Conservation (phyloP, 306 rosid species). For the Abrus pulchellus region DNA sequence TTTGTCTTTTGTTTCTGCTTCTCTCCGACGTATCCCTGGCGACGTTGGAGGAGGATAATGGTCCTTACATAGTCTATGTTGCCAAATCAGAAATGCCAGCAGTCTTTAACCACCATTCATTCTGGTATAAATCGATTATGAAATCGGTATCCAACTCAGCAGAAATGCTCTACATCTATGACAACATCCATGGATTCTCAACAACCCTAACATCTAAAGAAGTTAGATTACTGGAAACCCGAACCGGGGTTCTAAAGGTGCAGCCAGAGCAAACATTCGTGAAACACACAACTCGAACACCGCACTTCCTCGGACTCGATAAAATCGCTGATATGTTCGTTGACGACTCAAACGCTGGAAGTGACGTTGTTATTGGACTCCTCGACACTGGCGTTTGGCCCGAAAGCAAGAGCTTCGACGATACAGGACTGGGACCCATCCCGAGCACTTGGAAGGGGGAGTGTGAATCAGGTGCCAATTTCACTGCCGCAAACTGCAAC, state of each 20-base stretch:
- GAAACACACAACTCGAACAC: slow-evolving; percentile 85
- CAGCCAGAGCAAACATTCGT: slow-evolving; percentile 63
- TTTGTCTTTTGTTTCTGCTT: slow-evolving; percentile 44
- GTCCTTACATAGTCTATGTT: slow-evolving; percentile 76
- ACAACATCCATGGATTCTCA: slow-evolving; percentile 77
- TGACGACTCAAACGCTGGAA: slow-evolving; percentile 29
- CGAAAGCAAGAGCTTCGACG: slow-evolving; percentile 88
- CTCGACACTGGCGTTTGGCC: slow-evolving; percentile 90
- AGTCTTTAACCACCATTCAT: slow-evolving; percentile 61
- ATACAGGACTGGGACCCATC: slow-evolving; percentile 67
- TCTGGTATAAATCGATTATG: slow-evolving; percentile 79
- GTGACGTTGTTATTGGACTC: slow-evolving; percentile 68
- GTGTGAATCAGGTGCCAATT: slow-evolving; percentile 72
- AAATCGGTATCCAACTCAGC: slow-evolving; percentile 64
- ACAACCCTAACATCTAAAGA: slow-evolving; percentile 65
- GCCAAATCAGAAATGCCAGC: slow-evolving; percentile 75
- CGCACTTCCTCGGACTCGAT: slow-evolving; percentile 78
- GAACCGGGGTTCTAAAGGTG: slow-evolving; percentile 67
- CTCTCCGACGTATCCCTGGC: slow-evolving; percentile 49
- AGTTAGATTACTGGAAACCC: slow-evolving; percentile 54
- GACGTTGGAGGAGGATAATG: slow-evolving; percentile 14
- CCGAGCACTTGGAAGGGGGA: slow-evolving; percentile 78
- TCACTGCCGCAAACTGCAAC: slow-evolving; percentile 67
- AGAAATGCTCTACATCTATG: slow-evolving; percentile 74
- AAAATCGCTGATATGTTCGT: slow-evolving; percentile 40